Evolutionary conservation across 179 eudicot species (phyloP).

Genomic region (Corrigiola litoralis): DNA sequence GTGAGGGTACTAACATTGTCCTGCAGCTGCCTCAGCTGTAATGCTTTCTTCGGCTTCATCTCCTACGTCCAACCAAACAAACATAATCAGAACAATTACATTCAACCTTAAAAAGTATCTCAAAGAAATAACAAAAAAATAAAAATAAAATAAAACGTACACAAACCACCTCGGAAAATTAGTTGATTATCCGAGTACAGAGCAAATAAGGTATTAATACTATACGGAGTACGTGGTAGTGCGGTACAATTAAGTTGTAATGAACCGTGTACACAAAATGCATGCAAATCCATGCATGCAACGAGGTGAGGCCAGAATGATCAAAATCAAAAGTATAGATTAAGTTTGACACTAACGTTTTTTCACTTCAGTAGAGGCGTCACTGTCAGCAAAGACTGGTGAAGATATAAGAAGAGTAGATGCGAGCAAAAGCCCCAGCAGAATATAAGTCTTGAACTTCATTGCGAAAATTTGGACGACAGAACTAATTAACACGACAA

Average conservation of each 20-base stretch:
- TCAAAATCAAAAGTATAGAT: no score
- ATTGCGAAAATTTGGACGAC: not conserved
- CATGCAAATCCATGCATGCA: no score
- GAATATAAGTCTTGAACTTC: conserved; percentile 18
- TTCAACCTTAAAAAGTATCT: not conserved
- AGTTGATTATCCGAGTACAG: no score
- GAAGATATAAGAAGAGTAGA: conserved; percentile 8
- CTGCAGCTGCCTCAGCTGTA: not conserved
- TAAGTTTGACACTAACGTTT: not conserved
- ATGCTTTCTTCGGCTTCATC: conserved; percentile 6
- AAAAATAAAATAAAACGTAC: no score
- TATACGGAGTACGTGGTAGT: no score
- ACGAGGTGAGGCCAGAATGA: no score
- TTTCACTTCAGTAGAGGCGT: not conserved
- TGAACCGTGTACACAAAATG: no score
- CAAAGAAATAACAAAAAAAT: not conserved
- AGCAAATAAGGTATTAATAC: no score
- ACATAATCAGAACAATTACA: not conserved
- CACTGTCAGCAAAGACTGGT: not conserved
- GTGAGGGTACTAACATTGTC: not conserved
- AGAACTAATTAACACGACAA: not conserved
- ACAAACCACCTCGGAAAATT: no score
- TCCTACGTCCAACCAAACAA: not conserved
- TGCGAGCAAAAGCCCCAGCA: conserved; percentile 20
- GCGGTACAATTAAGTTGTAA: no score